Conservation (phyloP, 192 early-diverging fungal genomes). For the Chytriomyces hyalinus region DNA sequence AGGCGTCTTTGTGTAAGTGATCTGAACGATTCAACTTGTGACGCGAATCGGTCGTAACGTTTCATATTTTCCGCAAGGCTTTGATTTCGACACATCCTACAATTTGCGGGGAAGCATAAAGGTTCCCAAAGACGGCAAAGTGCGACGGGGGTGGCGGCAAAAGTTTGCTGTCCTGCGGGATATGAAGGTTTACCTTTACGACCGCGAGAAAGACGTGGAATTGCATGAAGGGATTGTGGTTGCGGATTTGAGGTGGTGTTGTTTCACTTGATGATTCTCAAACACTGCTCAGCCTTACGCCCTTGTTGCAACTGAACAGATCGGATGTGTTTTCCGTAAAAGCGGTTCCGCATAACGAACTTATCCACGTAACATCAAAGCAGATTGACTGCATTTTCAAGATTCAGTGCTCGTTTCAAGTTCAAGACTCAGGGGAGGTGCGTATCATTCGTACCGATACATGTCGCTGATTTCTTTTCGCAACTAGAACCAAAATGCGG, state of each 20-base stretch:
- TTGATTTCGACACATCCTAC: conserved; percentile 42
- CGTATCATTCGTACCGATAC: neutral
- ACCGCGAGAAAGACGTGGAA: conserved; percentile 48
- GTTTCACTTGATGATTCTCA: neutral
- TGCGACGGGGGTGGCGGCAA: conserved; percentile 57
- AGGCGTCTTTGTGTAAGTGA: conserved; percentile 28
- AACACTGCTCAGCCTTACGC: neutral
- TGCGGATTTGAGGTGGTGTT: conserved; percentile 43
- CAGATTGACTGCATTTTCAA: conserved; percentile 64
- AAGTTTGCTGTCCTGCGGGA: conserved; percentile 49
- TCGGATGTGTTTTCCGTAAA: conserved; percentile 52
- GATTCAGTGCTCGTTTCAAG: conserved; percentile 33
- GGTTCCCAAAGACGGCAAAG: conserved; percentile 58
- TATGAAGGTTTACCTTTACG: conserved; percentile 46
- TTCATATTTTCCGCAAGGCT: conserved; percentile 9
- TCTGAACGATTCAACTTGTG: neutral
- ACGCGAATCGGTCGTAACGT: neutral
- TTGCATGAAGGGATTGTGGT: conserved; percentile 38
- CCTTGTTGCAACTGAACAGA: conserved; percentile 3
- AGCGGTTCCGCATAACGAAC: conserved; percentile 55
- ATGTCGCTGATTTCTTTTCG: neutral
- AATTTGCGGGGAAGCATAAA: conserved; percentile 50
- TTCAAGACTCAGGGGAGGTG: neutral
- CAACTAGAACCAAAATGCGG: conserved; percentile 15
- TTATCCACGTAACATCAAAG: conserved; percentile 56